Conservation (phyloP, 2,329 filamentous ascomycete genomes). For the Calonectria pteridis region DNA sequence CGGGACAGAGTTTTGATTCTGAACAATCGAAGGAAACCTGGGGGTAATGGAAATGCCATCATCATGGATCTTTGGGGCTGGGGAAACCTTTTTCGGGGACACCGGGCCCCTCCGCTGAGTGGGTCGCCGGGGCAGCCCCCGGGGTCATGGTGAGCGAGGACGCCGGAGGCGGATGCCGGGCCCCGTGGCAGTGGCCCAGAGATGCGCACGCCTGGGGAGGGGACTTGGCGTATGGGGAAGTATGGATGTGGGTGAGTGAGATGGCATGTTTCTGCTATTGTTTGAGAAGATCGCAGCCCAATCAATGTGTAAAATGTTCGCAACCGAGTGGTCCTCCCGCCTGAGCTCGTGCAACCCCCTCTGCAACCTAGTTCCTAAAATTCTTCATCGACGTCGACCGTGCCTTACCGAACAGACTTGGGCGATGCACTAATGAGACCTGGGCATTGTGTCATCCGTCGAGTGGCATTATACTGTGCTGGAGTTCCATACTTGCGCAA, state of each 20-base stretch:
- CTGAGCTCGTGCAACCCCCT: conserved; percentile 36
- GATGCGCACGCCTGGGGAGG: conserved; percentile 3
- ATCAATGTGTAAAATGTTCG: conserved; percentile 26
- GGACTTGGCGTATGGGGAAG: conserved; percentile 29
- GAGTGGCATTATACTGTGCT: conserved; percentile 34
- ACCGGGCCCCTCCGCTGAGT: conserved; percentile 41
- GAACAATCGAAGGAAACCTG: conserved; percentile 42
- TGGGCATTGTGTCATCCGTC: conserved; percentile 42
- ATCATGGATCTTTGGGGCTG: conserved; percentile 22
- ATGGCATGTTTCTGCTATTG: neutral
- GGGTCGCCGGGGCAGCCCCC: conserved; percentile 42
- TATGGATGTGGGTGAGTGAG: conserved; percentile 32
- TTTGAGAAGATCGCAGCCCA: conserved; percentile 3
- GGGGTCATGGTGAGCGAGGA: conserved; percentile 23
- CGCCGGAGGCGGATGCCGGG: conserved; percentile 28
- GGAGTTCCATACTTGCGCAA: conserved; percentile 2
- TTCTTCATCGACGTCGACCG: conserved; percentile 30
- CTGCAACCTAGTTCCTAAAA: conserved; percentile 23
- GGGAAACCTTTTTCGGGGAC: conserved; percentile 34
- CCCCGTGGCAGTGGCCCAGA: conserved; percentile 12
- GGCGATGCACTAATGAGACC: conserved; percentile 21
- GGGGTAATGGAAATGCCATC: conserved; percentile 52
- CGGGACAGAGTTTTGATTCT: conserved; percentile 15
- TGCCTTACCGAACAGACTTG: conserved; percentile 32
- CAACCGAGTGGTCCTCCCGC: neutral